Base-by-base conservation (phyloP, 2,329 filamentous ascomycete genomes). In the Apiospora rasikravindrae region DNA sequence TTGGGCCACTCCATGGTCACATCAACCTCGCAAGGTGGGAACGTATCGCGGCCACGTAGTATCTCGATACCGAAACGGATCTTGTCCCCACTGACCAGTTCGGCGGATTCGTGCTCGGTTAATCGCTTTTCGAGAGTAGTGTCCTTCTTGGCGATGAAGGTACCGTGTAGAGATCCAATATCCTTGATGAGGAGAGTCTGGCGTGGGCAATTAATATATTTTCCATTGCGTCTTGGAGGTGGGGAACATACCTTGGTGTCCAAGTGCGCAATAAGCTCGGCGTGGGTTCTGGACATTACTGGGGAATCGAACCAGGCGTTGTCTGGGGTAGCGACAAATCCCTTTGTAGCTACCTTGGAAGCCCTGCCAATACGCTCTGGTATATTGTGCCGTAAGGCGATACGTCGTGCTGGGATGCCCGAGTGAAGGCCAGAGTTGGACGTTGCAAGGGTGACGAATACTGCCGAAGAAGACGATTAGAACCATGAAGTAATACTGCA, bases 231-330 rank as follows among this genome's bases (percentile, higher is more conserved):
- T 14, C 57, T 7, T 64, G 57, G 22, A 47, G 29, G 24, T 10
- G 53, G 53, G 57, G 33, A 72, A 67, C 82, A 72, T 81, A 89
- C 89, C 79, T 86, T 83, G 8, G 79, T 76, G 2, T 84, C 79
- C 13, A 84, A 76, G 68, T 87, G 82, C 5, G 87, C 83, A 22
- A 77, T 75, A 5, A 92, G 77, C 61, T 87, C 81, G 22, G 92
- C 93, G 81, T 94, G 92, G 14, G 88, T 80, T 64, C 92, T 86
- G 33, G 92, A 94, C 85, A 94, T 92, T 47, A 94, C 92, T 0
- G 92, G 89, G 71, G 89, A 92, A 75, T 93, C 88, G 72, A 94
- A 92, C 86, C 86, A 93, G 22, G 86, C 89, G 80, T 94, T 94
- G 75, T 87, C 76, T 0, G 51, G 2, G 4, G 76, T 76, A 4